Evolutionary conservation across 148 eudicot species (phyloP).

Genomic region (Cornus controversa): DNA sequence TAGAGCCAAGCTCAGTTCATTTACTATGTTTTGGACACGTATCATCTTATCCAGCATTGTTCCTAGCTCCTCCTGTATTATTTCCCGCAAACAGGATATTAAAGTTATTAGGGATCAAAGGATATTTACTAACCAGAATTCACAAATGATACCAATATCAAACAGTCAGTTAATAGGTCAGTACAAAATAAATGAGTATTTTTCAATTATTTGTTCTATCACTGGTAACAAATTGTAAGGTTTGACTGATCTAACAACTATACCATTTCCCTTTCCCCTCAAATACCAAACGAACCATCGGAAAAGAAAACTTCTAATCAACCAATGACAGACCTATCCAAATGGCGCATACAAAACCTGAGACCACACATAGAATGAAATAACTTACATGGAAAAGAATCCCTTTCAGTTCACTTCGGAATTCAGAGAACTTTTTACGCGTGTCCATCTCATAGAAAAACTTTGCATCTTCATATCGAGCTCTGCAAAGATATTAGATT

Average conservation of each 20-base stretch:
- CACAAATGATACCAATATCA: not conserved
- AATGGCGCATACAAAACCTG: not conserved
- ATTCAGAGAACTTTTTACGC: slow-evolving; percentile 71
- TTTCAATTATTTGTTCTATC: not conserved
- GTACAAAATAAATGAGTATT: not conserved
- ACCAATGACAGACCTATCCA: not conserved
- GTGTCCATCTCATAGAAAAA: slow-evolving; percentile 93
- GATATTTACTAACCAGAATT: not conserved
- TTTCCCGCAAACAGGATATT: not conserved
- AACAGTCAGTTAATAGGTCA: not conserved
- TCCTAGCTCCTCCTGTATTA: slow-evolving; percentile 90
- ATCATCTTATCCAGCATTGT: slow-evolving; percentile 95
- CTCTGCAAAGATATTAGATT: slow-evolving; percentile 44
- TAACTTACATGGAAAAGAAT: slow-evolving; percentile 94
- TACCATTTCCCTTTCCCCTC: slow-evolving; percentile 1
- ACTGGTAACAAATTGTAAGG: not conserved
- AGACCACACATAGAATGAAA: not conserved
- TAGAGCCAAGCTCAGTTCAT: slow-evolving; percentile 57
- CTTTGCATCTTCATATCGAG: slow-evolving; percentile 99
- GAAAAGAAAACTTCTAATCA: not conserved
- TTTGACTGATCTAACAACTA: not conserved
- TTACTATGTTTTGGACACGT: slow-evolving; percentile 60
- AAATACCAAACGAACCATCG: too few species aligned
- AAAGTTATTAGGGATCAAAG: not conserved
- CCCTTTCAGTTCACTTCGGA: slow-evolving; percentile 75